Percentiles rank a stretch among this genome's conserved stretches.
phyloP scores from a whole-genome alignment of 345 rosid genomes.

The Conringia planisiliqua region DNA sequence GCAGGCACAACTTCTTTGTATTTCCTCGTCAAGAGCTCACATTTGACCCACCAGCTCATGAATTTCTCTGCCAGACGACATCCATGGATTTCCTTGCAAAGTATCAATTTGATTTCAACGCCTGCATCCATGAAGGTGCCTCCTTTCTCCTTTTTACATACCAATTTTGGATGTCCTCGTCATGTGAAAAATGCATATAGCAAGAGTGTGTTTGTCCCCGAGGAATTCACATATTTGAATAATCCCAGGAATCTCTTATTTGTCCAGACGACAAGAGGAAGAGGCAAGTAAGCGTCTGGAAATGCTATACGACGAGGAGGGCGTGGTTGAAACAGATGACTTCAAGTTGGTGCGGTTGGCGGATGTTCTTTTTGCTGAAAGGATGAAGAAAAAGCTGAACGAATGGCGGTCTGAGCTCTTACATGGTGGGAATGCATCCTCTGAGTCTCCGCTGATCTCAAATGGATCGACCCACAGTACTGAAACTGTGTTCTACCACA shows the following conservation, averaged over 20 bases:
- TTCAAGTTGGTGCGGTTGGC: slow-evolving; percentile 44
- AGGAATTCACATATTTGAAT: slow-evolving; percentile 40
- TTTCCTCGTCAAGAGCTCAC: slow-evolving; percentile 71
- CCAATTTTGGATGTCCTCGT: not conserved
- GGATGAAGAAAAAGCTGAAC: slow-evolving; percentile 63
- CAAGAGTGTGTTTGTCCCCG: slow-evolving; percentile 1
- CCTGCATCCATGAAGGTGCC: slow-evolving; percentile 74
- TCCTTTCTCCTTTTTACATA: not conserved
- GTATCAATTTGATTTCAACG: slow-evolving; percentile 87
- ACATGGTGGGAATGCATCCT: slow-evolving; percentile 28
- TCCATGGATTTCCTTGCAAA: slow-evolving; percentile 86
- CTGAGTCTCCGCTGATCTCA: slow-evolving; percentile 16
- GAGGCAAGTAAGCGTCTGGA: slow-evolving; percentile 46
- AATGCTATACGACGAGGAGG: slow-evolving; percentile 29
- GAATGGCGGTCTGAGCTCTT: slow-evolving; percentile 68
- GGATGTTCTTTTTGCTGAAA: slow-evolving; percentile 69
- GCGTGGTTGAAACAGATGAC: slow-evolving; percentile 36
- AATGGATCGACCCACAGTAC: slow-evolving; percentile 40
- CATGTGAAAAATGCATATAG: not conserved
- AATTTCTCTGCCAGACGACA: slow-evolving; percentile 85
- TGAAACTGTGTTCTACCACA: slow-evolving; percentile 56
- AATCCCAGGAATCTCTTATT: slow-evolving; percentile 87
- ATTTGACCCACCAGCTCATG: slow-evolving; percentile 46
- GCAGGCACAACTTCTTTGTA: slow-evolving; percentile 84
- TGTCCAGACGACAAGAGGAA: slow-evolving; percentile 81